Evolutionary conservation across 176 grass and related monocot genomes (phyloP).

Genomic region (Luzula sylvatica): DNA sequence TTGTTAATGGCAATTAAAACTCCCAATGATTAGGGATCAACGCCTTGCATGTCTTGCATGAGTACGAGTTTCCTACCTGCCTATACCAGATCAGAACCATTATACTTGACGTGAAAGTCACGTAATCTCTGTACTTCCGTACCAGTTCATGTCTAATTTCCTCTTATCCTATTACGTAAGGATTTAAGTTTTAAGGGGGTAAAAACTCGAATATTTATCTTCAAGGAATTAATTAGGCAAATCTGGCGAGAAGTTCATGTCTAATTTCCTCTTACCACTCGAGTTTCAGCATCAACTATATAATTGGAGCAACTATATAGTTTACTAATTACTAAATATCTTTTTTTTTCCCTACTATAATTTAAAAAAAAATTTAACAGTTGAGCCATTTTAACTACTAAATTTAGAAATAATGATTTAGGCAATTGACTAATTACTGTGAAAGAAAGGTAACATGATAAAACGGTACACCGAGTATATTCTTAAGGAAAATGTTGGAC

Average conservation of each 20-base stretch:
- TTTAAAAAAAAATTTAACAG: too few relatives aligned
- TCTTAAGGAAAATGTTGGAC: too few relatives aligned
- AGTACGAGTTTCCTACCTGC: slow-evolving; percentile 2
- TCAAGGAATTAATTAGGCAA: slow-evolving; percentile 14
- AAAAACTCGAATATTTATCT: slow-evolving; percentile 3
- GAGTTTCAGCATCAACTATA: too few relatives aligned
- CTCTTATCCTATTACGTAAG: background rate
- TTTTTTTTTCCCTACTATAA: too few relatives aligned
- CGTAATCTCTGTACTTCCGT: slow-evolving; percentile 3
- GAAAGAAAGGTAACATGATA: too few relatives aligned
- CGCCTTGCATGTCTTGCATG: background rate
- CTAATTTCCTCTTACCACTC: background rate
- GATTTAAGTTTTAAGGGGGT: too few relatives aligned
- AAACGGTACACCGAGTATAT: too few relatives aligned
- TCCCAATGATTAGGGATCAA: background rate
- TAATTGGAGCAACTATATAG: too few relatives aligned
- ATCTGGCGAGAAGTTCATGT: slow-evolving; percentile 13
- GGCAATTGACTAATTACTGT: too few relatives aligned
- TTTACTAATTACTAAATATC: too few relatives aligned
- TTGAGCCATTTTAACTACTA: slow-evolving; percentile 19
- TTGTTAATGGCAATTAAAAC: too few relatives aligned
- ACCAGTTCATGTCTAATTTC: slow-evolving; percentile 3
- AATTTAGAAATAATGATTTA: too few relatives aligned
- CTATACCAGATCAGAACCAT: slow-evolving; percentile 8
- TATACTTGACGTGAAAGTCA: slow-evolving; percentile 9